phyloP scores from a whole-genome alignment of 2,329 filamentous ascomycete species.

The Botrytis hyacinthi region DNA sequence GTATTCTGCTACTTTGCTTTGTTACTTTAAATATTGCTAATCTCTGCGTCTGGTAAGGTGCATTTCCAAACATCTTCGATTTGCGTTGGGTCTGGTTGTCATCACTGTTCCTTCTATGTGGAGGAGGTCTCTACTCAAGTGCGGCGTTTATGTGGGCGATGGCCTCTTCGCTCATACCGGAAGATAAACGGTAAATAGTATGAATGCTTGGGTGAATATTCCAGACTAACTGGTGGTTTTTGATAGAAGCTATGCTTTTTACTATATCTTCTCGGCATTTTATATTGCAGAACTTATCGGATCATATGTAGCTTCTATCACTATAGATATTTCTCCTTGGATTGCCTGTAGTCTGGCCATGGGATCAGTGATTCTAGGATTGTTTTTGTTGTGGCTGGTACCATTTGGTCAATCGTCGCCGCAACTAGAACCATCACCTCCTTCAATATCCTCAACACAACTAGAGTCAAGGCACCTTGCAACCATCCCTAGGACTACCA shows the following conservation, averaged over 20 bases:
- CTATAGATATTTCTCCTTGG: conserved; percentile 37
- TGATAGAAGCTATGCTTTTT: conserved; percentile 35
- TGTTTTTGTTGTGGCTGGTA: conserved; percentile 31
- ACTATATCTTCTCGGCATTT: conserved; percentile 39
- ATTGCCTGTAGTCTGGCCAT: conserved; percentile 35
- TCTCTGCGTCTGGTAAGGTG: conserved; percentile 25
- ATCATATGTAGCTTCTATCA: conserved; percentile 34
- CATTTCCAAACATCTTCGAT: conserved; percentile 33
- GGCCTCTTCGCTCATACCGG: conserved; percentile 34
- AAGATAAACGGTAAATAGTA: conserved; percentile 29
- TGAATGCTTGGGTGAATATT: not conserved
- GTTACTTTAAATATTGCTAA: no score
- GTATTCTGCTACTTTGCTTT: conserved; percentile 2
- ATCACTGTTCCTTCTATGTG: conserved; percentile 34
- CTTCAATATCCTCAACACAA: not conserved
- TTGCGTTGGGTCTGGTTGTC: conserved; percentile 36
- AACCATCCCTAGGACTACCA: conserved; percentile 1
- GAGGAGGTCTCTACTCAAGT: conserved; percentile 36
- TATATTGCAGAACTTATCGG: conserved; percentile 37
- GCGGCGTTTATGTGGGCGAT: conserved; percentile 38
- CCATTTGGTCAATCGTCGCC: conserved; percentile 23
- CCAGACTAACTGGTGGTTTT: not conserved
- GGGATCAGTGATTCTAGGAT: conserved; percentile 27
- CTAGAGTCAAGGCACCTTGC: not conserved
- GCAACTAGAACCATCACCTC: not conserved